Conservation (phyloP, 1,284 basidiomycete species). For the Meira nashicola region DNA sequence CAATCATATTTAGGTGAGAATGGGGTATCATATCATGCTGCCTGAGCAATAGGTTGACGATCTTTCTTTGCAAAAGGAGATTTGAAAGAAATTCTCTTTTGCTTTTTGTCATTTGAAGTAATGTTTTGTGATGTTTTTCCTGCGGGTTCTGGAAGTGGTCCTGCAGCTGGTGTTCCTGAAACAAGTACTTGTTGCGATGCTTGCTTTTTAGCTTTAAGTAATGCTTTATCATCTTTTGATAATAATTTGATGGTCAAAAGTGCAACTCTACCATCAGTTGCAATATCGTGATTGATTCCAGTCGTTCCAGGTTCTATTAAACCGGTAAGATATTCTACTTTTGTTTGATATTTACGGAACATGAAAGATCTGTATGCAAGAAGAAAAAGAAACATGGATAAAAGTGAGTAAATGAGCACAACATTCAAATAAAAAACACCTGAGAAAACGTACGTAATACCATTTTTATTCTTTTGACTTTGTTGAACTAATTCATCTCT, state of each 20-base stretch:
- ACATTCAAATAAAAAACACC: conserved; percentile 49
- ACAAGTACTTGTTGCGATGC: no score
- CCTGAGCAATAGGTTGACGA: no score
- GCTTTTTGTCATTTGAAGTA: no score
- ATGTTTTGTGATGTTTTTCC: no score
- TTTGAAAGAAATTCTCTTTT: no score
- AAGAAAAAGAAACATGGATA: background rate
- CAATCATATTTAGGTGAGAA: no score
- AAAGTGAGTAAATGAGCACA: conserved; percentile 33
- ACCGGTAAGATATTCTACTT: conserved; percentile 57
- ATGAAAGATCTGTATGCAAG: conserved; percentile 8
- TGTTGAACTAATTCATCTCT: conserved; percentile 42
- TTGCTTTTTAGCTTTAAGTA: background rate
- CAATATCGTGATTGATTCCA: conserved; percentile 58
- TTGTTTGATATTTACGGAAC: conserved; percentile 55
- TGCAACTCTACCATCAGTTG: conserved; percentile 38
- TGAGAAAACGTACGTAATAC: conserved; percentile 43
- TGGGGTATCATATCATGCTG: no score
- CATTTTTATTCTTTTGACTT: conserved; percentile 20
- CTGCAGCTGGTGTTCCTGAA: no score
- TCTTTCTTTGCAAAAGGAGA: no score
- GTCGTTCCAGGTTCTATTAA: conserved; percentile 59
- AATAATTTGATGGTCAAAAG: conserved; percentile 30
- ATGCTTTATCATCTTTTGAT: conserved; percentile 5
- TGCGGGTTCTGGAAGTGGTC: no score